Evolutionary conservation across 2,329 filamentous ascomycete species (phyloP), one percentile per base, ranked within the genome.

Genomic region (Cordyceps cateniannulata): DNA sequence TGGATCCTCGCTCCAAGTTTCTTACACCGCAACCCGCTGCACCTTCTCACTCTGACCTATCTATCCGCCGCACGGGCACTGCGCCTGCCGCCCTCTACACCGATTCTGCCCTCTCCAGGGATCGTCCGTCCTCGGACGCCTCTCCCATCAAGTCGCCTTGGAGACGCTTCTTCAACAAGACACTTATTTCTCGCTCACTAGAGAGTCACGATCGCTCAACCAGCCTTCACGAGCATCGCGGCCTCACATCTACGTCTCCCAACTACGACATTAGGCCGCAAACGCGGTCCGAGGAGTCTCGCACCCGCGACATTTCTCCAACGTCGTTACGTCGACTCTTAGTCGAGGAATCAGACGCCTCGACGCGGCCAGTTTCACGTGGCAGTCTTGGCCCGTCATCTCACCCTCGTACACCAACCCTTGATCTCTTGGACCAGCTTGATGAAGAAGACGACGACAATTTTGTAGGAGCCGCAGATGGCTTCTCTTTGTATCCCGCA

Each of bases 1-100:
- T 93, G 82, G 84, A 93, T 66, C 91, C 91, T 0, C 78, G 82
- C 32, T 88, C 91, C 75, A 91, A 89, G 69, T 96, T 86, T 70
- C 78, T 85, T 66, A 85, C 87, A 35, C 90, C 89, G 12, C 81
- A 86, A 58, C 83, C 85, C 24, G 67, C 67, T 35, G 62, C 65
- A 47, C 40, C 65, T 12, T 54, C 52, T 35, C 18, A 45, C 65
- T 29, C 65, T 66, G 35, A 70, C 69, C 20, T 57, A 24, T 59
- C 65, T 72, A 38, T 66, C 65, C 53, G 71, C 72, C 18, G 71
- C 72, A 47, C 72, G 72, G 14, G 63, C 63, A 18, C 63, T 69
- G 44, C 65, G 71, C 51, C 65, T 68, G 44, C 69, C 70, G 62
- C 70, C 65, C 76, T 78, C 64, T 77, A 84, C 50, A 69, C 76